A percentile compares a stretch with the other conserved stretches of the same genome.
Evolutionary conservation across 148 eudicot species (phyloP).

Genomic region (Limonium bicolor): DNA sequence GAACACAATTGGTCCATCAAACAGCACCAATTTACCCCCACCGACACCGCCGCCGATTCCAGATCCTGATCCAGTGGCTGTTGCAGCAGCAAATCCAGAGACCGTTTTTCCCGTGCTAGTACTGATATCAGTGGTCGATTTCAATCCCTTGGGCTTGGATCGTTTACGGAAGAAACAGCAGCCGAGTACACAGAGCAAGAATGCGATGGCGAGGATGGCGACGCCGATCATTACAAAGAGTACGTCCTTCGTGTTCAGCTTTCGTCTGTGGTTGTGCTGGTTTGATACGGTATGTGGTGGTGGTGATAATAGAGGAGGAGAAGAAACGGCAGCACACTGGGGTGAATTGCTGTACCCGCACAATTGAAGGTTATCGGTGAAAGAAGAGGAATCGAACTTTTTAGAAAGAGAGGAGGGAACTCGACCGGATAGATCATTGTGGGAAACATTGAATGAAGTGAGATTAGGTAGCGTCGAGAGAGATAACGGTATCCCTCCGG

Average conservation of each 20-base stretch:
- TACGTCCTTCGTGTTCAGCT: constrained; percentile 35
- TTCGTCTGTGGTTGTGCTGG: constrained; percentile 14
- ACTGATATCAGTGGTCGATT: constrained; percentile 9
- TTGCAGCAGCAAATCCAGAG: constrained; percentile 4
- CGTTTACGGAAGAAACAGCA: constrained; percentile 51
- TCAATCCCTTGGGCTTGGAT: constrained; percentile 5
- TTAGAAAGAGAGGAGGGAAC: constrained; percentile 36
- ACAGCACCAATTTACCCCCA: constrained; percentile 76
- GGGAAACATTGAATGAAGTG: constrained; percentile 54
- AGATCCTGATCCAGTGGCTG: constrained; percentile 10
- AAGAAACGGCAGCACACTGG: constrained; percentile 23
- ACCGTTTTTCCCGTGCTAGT: constrained; percentile 5
- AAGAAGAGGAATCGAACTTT: constrained; percentile 49
- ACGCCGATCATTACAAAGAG: constrained; percentile 57
- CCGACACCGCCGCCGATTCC: constrained; percentile 39
- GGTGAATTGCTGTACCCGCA: constrained; percentile 53
- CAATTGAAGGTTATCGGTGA: constrained; percentile 49
- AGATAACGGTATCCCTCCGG: constrained; percentile 44
- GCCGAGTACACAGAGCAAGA: constrained; percentile 45
- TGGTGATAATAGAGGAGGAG: constrained; percentile 18
- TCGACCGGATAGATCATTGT: constrained; percentile 53
- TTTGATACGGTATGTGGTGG: constrained; percentile 1
- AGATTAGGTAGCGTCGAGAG: constrained; percentile 34
- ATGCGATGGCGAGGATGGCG: constrained; percentile 28
- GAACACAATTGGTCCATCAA: constrained; percentile 64